Percentiles rank a stretch among this genome's conserved stretches.
These are phyloP conservation scores for Podospora comata DNA, from an alignment of 495 filamentous ascomycete genomes.

Conservation along the genomic window DNA sequence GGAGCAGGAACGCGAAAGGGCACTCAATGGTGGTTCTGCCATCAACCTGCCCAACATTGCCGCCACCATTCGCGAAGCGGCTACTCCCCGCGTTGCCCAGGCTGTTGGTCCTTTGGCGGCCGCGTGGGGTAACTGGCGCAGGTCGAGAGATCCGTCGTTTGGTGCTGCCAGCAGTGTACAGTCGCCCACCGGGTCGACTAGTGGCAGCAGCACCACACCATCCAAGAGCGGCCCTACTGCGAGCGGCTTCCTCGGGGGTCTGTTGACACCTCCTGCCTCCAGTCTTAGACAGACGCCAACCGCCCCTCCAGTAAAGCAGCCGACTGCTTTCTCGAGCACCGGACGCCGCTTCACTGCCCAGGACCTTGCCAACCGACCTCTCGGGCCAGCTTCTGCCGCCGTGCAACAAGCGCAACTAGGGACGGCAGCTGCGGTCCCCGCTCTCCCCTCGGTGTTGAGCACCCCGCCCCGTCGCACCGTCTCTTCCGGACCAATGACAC, in stretches of 20 bases:
- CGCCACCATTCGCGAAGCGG: conserved; percentile 53
- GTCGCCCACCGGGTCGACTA: conserved; percentile 41
- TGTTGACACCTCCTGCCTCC: conserved; percentile 78
- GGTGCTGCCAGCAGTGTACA: conserved; percentile 41
- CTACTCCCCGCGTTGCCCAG: conserved; percentile 73
- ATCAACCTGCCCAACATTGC: conserved; percentile 54
- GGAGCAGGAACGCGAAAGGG: conserved; percentile 79
- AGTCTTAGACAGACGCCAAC: conserved; percentile 58
- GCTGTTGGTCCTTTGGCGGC: conserved; percentile 74
- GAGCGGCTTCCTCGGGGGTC: conserved; percentile 58
- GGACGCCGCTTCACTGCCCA: conserved; percentile 50
- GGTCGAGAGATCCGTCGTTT: conserved; percentile 60
- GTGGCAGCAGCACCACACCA: conserved; percentile 54
- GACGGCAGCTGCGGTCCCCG: not conserved
- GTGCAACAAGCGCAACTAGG: not conserved
- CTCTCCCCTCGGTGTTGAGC: not conserved
- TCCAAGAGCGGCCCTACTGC: conserved; percentile 56
- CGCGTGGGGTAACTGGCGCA: conserved; percentile 69
- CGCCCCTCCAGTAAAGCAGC: conserved; percentile 35
- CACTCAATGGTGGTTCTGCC: conserved; percentile 55
- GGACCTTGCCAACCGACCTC: conserved; percentile 46
- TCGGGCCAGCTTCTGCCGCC: conserved; percentile 33
- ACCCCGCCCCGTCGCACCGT: not conserved
- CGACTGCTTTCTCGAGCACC: conserved; percentile 51
- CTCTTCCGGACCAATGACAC: conserved; percentile 54